phyloP scores from a whole-genome alignment of 352 stramenopile genomes.

The Pythium dissimile region DNA sequence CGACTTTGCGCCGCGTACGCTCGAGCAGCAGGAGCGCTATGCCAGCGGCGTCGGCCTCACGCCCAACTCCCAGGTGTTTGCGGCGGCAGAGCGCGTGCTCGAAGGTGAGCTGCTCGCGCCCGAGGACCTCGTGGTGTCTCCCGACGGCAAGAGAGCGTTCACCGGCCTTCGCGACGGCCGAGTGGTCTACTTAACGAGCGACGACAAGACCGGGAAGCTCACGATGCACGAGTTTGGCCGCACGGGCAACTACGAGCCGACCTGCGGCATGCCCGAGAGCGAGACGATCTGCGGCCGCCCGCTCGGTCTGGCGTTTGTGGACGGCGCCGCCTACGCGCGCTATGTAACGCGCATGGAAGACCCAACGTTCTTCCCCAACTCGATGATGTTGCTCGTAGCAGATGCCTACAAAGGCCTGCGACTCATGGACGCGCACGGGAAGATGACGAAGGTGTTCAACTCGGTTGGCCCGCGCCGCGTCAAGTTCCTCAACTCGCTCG shows the following conservation, averaged over 20 bases:
- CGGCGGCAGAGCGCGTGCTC: slow-evolving; percentile 32
- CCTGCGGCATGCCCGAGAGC: slow-evolving; percentile 30
- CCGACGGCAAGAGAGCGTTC: slow-evolving; percentile 24
- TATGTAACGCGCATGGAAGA: slow-evolving; percentile 44
- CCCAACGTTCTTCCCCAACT: slow-evolving; percentile 33
- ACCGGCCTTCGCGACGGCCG: slow-evolving; percentile 51
- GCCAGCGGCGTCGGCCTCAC: slow-evolving; percentile 1
- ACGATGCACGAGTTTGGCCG: slow-evolving; percentile 45
- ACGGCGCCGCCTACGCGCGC: slow-evolving; percentile 31
- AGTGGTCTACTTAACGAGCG: slow-evolving; percentile 36
- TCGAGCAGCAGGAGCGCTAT: slow-evolving; percentile 39
- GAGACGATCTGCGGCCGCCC: slow-evolving; percentile 49
- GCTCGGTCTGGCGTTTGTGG: slow-evolving; percentile 43
- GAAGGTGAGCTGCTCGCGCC: slow-evolving; percentile 31
- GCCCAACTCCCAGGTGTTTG: slow-evolving; percentile 20
- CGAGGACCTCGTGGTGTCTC: slow-evolving; percentile 32
- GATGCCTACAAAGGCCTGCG: slow-evolving; percentile 60
- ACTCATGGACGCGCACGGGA: slow-evolving; percentile 50
- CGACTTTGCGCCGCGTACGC: slow-evolving; percentile 34
- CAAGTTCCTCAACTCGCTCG: slow-evolving; percentile 50
- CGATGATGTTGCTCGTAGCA: slow-evolving; percentile 56
- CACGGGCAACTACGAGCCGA: slow-evolving; percentile 32
- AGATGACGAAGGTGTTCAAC: slow-evolving; percentile 53
- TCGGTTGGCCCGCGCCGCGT: slow-evolving; percentile 31
- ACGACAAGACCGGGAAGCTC: slow-evolving; percentile 12